These are phyloP conservation scores for Dryadomyces quercus-mongolicae DNA, from an alignment of 2,329 filamentous ascomycete genomes.

Conservation along the genomic window DNA sequence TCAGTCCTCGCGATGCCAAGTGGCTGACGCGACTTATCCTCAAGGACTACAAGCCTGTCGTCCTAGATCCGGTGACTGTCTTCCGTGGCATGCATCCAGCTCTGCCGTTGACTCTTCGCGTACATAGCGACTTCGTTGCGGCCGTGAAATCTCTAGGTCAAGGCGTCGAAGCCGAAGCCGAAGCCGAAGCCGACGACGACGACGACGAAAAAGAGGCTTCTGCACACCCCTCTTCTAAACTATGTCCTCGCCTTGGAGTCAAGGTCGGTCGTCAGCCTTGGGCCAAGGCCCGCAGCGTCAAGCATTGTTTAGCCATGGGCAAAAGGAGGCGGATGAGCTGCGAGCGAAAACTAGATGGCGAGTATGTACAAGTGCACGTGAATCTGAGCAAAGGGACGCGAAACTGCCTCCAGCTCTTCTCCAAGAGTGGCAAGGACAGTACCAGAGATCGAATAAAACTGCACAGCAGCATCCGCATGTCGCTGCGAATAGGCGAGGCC, in stretches of 20 bases:
- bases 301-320: constrained; percentile 59
- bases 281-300: constrained; percentile 57
- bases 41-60: constrained; percentile 60
- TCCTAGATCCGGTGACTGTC: constrained; percentile 43
- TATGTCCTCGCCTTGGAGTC: constrained; percentile 38
- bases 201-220: not conserved
- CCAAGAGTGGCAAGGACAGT: constrained; percentile 85
- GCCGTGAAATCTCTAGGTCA: constrained; percentile 25
- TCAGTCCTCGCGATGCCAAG: constrained; percentile 62
- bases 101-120: constrained; percentile 55
- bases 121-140: constrained; percentile 55
- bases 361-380: constrained; percentile 83
- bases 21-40: constrained; percentile 76
- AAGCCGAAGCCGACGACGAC: too few species aligned
- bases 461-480: constrained; percentile 48
- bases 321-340: constrained; percentile 49
- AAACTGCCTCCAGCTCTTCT: constrained; percentile 65
- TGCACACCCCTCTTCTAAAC: not conserved
- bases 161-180: too few species aligned
- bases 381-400: constrained; percentile 41
- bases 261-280: constrained; percentile 55
- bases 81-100: constrained; percentile 54
- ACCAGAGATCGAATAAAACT: constrained; percentile 56
- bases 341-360: constrained; percentile 76
- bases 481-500: constrained; percentile 46